Evolutionary conservation across 2,329 filamentous ascomycete genomes (phyloP).

Genomic region (Alternaria sp.): DNA sequence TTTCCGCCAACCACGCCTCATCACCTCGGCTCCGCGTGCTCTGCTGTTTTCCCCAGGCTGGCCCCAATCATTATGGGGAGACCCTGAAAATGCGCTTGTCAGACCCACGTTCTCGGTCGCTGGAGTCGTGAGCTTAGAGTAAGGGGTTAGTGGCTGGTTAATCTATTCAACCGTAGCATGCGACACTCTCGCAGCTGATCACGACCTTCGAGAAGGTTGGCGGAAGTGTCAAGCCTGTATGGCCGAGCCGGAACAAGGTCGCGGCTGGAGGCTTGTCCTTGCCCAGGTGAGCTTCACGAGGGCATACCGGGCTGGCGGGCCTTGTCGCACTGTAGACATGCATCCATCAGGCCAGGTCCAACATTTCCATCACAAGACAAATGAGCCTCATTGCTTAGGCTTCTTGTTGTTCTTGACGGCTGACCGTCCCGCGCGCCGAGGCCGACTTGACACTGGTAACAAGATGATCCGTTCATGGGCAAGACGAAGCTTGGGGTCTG

Average conservation of each 20-base stretch:
- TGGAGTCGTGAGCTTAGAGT: slow-evolving; percentile 16
- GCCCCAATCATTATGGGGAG: not conserved
- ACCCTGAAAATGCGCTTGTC: slow-evolving; percentile 5
- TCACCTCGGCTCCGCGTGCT: slow-evolving; percentile 6
- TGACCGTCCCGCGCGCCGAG: slow-evolving; percentile 16
- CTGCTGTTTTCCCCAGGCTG: not conserved
- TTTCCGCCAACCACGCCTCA: slow-evolving; percentile 12
- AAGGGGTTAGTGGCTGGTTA: slow-evolving; percentile 22
- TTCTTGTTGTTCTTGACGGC: slow-evolving; percentile 11
- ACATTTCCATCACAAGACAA: not conserved
- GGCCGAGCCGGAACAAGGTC: not conserved
- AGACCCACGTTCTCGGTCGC: slow-evolving; percentile 11
- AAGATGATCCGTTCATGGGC: slow-evolving; percentile 6
- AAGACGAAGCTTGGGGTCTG: slow-evolving; percentile 6
- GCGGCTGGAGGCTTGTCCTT: slow-evolving; percentile 6
- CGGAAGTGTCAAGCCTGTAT: slow-evolving; percentile 5
- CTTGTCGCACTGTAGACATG: not conserved
- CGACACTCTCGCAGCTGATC: slow-evolving; percentile 5
- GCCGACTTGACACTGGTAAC: slow-evolving; percentile 3
- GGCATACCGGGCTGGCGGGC: slow-evolving; percentile 8
- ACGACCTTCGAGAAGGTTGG: slow-evolving; percentile 13
- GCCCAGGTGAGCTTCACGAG: slow-evolving; percentile 1
- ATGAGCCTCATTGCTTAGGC: slow-evolving; percentile 4
- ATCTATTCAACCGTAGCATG: slow-evolving; percentile 26
- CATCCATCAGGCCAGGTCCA: slow-evolving; percentile 1